Base-by-base conservation (phyloP, 352 stramenopile species). In the Pythium pyrilobum region DNA sequence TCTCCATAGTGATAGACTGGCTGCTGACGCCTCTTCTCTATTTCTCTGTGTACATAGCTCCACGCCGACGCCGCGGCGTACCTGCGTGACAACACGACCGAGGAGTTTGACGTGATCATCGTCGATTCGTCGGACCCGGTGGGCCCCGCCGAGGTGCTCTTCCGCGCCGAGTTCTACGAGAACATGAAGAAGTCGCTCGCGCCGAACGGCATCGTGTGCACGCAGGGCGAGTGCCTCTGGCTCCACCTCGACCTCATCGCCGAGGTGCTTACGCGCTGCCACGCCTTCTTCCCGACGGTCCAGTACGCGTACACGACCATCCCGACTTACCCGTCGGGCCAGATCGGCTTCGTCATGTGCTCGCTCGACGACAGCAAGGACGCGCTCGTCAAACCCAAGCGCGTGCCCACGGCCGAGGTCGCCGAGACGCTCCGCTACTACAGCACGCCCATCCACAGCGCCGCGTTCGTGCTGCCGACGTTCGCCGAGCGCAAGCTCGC, bases 301-400 rank as follows among this genome's bases (percentile, higher is more conserved):
- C 94, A 98, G 62, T 99, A 99, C 80, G 96, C 95, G 16, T 99
- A 98, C 80, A 99, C 95, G 41, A 98, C 91, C 41, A 98, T 99
- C 65, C 97, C 97, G 6, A 98, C 96, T 23, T 99, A 99, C 83
- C 97, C 97, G 9, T 98, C 86, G 37, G 97, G 96, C 39, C 96
- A 99, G 72, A 99, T 99, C 74, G 97, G 97, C 32, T 99, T 99
- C 66, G 92, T 98, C 59, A 74, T 98, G 63, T 94, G 84, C 74
- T 87, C 84, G 50, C 67, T 92, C 12, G 80, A 91, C 60, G 66
- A 92, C 28, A 74, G 64, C 52, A 54, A 67, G 10, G 67, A 73
- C 21, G 72, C 70, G 11, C 59, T 93, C 52, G 64, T 64, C 51
- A 85, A 78, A 64, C 80, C 84, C 43, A 91, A 90, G 78, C 81